These are phyloP conservation scores for Cordia subcordata DNA, from an alignment of 257 asterid genomes.

Conservation along the genomic window DNA sequence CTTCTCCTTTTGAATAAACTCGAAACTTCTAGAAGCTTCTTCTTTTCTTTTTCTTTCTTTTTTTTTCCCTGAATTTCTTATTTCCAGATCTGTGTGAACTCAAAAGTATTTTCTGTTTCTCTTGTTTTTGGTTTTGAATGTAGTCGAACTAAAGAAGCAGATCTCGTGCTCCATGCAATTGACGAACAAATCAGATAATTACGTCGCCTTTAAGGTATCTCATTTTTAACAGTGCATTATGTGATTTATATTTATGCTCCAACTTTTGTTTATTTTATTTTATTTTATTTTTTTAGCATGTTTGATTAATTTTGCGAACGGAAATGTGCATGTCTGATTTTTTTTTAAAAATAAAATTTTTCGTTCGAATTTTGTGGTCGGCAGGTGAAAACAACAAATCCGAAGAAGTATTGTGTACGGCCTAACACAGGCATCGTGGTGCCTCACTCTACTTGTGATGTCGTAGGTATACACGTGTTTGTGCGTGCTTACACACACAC, in stretches of 20 bases:
- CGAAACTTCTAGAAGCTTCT: constrained; percentile 19
- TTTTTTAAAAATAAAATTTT: not conserved
- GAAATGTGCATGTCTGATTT: not conserved
- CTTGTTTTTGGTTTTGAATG: constrained; percentile 6
- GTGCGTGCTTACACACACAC: not conserved
- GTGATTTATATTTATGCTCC: too few relatives aligned
- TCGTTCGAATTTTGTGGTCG: constrained; percentile 11
- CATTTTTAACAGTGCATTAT: too few relatives aligned
- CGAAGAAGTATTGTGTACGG: constrained; percentile 95
- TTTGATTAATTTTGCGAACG: not conserved
- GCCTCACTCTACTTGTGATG: constrained; percentile 79
- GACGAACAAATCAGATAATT: constrained; percentile 52
- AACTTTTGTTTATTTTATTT: too few relatives aligned
- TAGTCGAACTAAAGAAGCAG: constrained; percentile 89
- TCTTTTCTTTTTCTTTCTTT: constrained; percentile 3
- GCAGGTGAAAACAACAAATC: constrained; percentile 99
- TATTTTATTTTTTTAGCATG: too few relatives aligned
- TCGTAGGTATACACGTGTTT: constrained; percentile 44
- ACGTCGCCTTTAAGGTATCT: constrained; percentile 78
- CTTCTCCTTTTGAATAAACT: constrained; percentile 1
- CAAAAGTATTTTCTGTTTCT: too few relatives aligned
- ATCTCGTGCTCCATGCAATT: constrained; percentile 59
- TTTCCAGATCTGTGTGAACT: constrained; percentile 6
- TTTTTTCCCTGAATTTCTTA: constrained; percentile 28
- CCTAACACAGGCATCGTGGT: constrained; percentile 90